Base-by-base conservation (phyloP, 164 flowering plant species). In the Piper longum region DNA sequence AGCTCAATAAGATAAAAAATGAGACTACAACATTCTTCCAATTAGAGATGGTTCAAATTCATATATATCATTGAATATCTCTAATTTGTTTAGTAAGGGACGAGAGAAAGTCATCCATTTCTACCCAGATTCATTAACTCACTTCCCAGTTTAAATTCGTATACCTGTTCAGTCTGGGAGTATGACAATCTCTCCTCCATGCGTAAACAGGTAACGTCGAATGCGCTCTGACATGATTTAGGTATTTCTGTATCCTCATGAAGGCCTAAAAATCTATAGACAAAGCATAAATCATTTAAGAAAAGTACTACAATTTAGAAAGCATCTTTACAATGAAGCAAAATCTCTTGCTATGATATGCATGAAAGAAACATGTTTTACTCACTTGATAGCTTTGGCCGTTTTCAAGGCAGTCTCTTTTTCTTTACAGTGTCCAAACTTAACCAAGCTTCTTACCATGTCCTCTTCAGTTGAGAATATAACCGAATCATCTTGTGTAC, bases 181-280 rank as follows among this genome's bases (percentile, higher is more conserved):
- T 86, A 93, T 17, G 89, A 77, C 65, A 90, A 64, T 67, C 78
- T 83, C 74, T 88, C 89, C 75, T 87, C 95, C 99, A 93, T 93
- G 60, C 85, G 74, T 51, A 72, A 71, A 71, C 99, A 88, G 59
- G 81, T 78, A 17, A 87, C 85, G 66, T 83, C 90, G 79, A 95
- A 91, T 64, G 86, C 77, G 72, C 80, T 81, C 65, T 68, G 71
- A 76, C 96, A 95, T 57, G 91, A 69, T 43, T 26, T 64, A 61
- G 97, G 96, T 59, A 91, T 83, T 70, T 83, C 85, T n/a, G 67
- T 66, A 16, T 76, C 65, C 70, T 88, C 96, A 13, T 74, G 75
- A 60, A 88, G 79, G 68, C 97, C 99, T 85, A 95, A 75, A 71
- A 81, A 91, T 66, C 97, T 89, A 64, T 56, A 39, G 62, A 74